Evolutionary conservation across 1,284 basidiomycete genomes (phyloP), one percentile per base, ranked within the genome.

Genomic region (Sphaerobolus stellatus): DNA sequence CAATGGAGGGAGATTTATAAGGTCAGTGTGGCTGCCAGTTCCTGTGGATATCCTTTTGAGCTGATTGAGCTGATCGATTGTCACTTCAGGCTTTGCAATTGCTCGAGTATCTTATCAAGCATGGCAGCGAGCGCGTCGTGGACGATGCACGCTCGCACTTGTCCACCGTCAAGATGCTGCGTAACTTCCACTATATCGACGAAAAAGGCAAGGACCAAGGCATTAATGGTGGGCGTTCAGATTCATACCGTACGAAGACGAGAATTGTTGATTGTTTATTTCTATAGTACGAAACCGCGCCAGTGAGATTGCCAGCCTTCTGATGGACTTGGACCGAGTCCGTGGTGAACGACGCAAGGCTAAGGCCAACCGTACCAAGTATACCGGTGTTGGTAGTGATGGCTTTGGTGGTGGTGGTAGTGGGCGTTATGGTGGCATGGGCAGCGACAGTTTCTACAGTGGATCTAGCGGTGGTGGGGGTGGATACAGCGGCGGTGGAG

Each of bases 1-100:
- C 94, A 99, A 69, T 99, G 96, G 96, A 81, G 96, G 38, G 95
- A 99, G 74, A 99, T 99, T 60, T 99, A 99, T 83, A 99, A 99
- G 80, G 92, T 87, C 36, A 3, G 71, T 57, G 38, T 4, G 4
- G 11, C 14, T 46, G 16, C 36, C 8, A 18, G 2, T 25, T 16
- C 27, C 22, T 30, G 28, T 43, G 8, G 30, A 25, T 38, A 20
- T 52, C 27, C n/a, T n/a, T n/a, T n/a, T n/a, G n/a, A 25, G n/a
- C 28, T 7, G 40, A 9, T 14, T 4, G 14, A 18, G 33, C n/a
- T 46, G 9, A 45, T 11, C 36, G 13, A 38, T 20, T 40, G 11
- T 41, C 30, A n/a, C 40, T 40, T 24, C 59, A 94, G 91, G 87
- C 94, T n/a, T 78, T 98, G 16, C 92, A 95, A 73, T 78, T 98